These are phyloP conservation scores for Plasmodium vinckei DNA, from an alignment of 169 alveolate species.

Conservation along the genomic window DNA sequence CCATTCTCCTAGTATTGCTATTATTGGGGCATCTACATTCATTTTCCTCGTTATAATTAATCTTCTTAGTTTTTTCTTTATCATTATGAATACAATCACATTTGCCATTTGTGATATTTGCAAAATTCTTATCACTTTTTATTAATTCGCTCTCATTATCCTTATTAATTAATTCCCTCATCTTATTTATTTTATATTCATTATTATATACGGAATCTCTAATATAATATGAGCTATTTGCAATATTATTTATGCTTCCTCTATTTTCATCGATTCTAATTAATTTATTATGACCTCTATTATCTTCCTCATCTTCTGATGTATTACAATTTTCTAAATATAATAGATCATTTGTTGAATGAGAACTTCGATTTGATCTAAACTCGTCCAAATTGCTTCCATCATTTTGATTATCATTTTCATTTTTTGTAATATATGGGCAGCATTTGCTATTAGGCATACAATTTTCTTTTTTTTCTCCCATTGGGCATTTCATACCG, in stretches of 20 bases:
- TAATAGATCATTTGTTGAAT: slow-evolving; percentile 62
- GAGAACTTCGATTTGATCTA: slow-evolving; percentile 32
- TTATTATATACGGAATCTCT: slow-evolving; percentile 62
- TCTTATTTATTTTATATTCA: slow-evolving; percentile 68
- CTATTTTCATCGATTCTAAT: slow-evolving; percentile 14
- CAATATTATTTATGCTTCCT: not conserved
- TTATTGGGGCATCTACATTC: not conserved
- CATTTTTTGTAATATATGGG: not conserved
- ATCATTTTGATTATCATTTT: not conserved
- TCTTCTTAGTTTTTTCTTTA: not conserved
- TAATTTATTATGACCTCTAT: slow-evolving; percentile 9
- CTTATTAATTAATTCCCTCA: slow-evolving; percentile 58
- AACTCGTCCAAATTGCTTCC: slow-evolving; percentile 16
- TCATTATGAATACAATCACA: not conserved
- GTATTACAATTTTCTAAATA: slow-evolving; percentile 60
- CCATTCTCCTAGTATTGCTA: not conserved
- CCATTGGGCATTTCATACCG: too few relatives aligned
- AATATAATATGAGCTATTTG: slow-evolving; percentile 28
- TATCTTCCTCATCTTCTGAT: slow-evolving; percentile 48
- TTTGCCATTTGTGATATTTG: not conserved
- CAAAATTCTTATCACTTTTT: not conserved
- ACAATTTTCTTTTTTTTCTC: too few relatives aligned
- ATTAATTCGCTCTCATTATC: not conserved
- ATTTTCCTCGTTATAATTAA: not conserved
- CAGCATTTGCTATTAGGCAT: too few relatives aligned